Evolutionary conservation across 768 basidiomycete species (phyloP), one percentile per base, ranked within the genome.

Genomic region (Lentinula guzmanii): DNA sequence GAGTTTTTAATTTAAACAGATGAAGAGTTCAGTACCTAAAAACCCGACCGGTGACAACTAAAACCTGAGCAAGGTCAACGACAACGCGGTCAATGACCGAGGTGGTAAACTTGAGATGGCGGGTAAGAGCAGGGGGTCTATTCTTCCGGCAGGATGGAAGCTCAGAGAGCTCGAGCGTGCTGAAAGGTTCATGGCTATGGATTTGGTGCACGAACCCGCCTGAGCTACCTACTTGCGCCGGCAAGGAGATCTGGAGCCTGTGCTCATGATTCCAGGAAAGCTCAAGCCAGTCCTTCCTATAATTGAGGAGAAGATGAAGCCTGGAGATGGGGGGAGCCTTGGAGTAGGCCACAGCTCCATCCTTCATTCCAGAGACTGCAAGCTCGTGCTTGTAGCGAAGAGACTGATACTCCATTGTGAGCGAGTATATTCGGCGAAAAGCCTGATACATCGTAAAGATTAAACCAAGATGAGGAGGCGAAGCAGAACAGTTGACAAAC

Each of bases 371-470:
- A 60, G 77, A 70, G 21, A 77, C 55, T 16, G 77, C 81, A 33
- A 84, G 72, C 64, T 83, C 82, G 64, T 77, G 77, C 52, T 74
- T 76, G 69, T 84, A 84, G 34, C 75, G 76, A 62, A 84, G 77
- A 24, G 75, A 74, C 52, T 80, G 76, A 66, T 77, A 78, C 41
- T 77, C 76, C 76, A 77, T 77, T 45, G 79, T 77, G 46, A 81
- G 73, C 53, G 65, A 71, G 64, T 75, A 75, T 52, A 81, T 72
- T 62, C 82, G 74, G 60, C 70, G 69, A 65, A 82, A 81, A 51
- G 78, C 80, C 82, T 84, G 58, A 15, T 56, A 58, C 61, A 21
- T 42, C 34, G 33, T 18, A 16, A 45, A 9, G 10, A 33, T 56
- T 11, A 56, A 24, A 24, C 24, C 24, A n/a, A 39, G 51, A 21